Evolutionary conservation across 352 stramenopile genomes (phyloP).

Genomic region (Globisporangium paroecandrum): DNA sequence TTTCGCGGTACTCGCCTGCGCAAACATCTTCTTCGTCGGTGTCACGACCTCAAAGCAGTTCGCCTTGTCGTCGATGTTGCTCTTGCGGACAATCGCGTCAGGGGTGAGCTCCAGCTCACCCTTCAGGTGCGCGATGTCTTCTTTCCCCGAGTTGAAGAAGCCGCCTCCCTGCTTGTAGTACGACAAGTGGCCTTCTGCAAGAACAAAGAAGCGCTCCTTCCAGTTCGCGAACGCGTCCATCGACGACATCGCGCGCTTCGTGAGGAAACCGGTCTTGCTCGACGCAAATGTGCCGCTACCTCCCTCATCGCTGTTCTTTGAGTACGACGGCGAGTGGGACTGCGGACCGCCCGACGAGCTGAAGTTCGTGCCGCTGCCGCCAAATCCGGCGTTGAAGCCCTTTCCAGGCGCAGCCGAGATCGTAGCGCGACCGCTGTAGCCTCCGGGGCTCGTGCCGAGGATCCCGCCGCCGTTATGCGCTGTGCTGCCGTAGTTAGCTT

Average conservation of each 20-base stretch:
- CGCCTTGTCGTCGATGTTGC: constrained; percentile 81
- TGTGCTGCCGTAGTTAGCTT: constrained; percentile 33
- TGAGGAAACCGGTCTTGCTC: constrained; percentile 83
- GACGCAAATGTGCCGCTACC: constrained; percentile 50
- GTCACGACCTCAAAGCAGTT: constrained; percentile 87
- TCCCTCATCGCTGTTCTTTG: constrained; percentile 27
- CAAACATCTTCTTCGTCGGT: constrained; percentile 84
- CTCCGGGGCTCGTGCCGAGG: constrained; percentile 41
- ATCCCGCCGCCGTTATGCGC: constrained; percentile 24
- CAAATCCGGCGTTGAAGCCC: constrained; percentile 20
- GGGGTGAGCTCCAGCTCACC: constrained; percentile 77
- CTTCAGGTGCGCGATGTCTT: constrained; percentile 85
- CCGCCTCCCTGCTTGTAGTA: constrained; percentile 87
- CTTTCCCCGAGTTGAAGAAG: constrained; percentile 84
- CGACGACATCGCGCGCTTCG: constrained; percentile 82
- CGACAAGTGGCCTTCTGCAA: constrained; percentile 77
- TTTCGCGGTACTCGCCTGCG: constrained; percentile 69
- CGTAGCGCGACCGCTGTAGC: constrained; percentile 44
- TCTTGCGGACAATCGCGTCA: constrained; percentile 79
- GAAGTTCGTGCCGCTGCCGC: constrained; percentile 20
- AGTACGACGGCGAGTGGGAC: constrained; percentile 17
- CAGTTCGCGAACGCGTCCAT: constrained; percentile 88
- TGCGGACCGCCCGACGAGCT: constrained; percentile 14
- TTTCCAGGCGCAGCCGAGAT: constrained; percentile 50
- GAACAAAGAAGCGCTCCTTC: constrained; percentile 87